Base-by-base conservation (phyloP, 352 stramenopile genomes). In the Pythium dissimile region DNA sequence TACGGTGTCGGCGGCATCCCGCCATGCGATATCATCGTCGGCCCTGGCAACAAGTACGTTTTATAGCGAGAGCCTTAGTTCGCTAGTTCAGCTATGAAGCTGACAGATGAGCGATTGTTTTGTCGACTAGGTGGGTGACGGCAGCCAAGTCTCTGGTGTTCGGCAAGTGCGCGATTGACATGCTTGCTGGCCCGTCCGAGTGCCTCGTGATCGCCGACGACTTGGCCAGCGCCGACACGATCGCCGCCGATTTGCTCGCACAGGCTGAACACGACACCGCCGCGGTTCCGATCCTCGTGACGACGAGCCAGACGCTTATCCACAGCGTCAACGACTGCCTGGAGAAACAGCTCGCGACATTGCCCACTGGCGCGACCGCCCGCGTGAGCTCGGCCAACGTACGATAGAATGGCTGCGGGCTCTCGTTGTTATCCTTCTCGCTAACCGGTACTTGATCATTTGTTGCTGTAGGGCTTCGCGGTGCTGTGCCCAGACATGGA, bases 81-180 rank as follows among this genome's bases (percentile, higher is more conserved):
- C n/a, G n/a, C n/a, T n/a, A n/a, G n/a, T n/a, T n/a, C n/a, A n/a
- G n/a, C n/a, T 7, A 5, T n/a, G 13, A 27, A 11, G 42, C 30
- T 28, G 20, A 20, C 43, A 18, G 12, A 26, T 23, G 11, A 13
- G 26, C 34, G 15, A 65, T 26, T 9, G 27, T 32, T 38, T 5
- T 57, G 38, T 43, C 6, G 21, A 2, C 27, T 50, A 75, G 67
- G 63, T 99, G 96, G 96, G 97, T 99, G n/a, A 99, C 97, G 10
- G 96, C 96, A 1, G 97, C 97, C 52, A 99, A 99, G 74, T 97
- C 85, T 30, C 86, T 99, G 15, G 95, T 99, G 35, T 97, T 89
- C 67, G 96, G 92, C 66, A 94, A 97, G 61, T 99, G 96, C 69
- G 96, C 92, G 16, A 99, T 99, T 71, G 97, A 99, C 78, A 99